A percentile compares a stretch with the other conserved stretches of the same genome.
Evolutionary conservation across 768 basidiomycete genomes (phyloP).

Genomic region (Boletus eberwhitei): DNA sequence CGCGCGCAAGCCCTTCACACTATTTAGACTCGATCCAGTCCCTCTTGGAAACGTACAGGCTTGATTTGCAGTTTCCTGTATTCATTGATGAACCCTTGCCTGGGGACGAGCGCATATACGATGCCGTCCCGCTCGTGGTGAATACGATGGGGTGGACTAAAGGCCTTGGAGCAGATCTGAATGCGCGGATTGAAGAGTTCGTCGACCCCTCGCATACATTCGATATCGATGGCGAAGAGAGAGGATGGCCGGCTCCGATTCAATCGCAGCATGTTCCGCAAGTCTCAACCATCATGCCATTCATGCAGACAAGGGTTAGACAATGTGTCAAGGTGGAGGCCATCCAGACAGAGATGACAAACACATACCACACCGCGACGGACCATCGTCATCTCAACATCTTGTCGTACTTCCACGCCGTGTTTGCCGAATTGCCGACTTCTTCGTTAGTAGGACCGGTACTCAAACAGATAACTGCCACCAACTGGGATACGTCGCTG

Average conservation of each 20-base stretch:
- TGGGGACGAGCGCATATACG: slow-evolving; percentile 42
- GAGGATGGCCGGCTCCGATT: slow-evolving; percentile 16
- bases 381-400: slow-evolving; percentile 70
- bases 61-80: slow-evolving; percentile 59
- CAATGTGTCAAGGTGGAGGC: slow-evolving; percentile 34
- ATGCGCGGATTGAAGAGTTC: slow-evolving; percentile 62
- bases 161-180: slow-evolving; percentile 84
- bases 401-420: slow-evolving; percentile 75
- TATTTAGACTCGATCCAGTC: slow-evolving; percentile 71
- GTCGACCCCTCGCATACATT: slow-evolving; percentile 46
- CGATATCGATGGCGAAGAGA: slow-evolving; percentile 24
- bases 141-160: slow-evolving; percentile 99
- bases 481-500: slow-evolving; percentile 60
- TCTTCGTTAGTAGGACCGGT: slow-evolving; percentile 15
- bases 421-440: slow-evolving; percentile 32
- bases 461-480: slow-evolving; percentile 37
- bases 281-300: background rate
- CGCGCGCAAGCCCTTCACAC: slow-evolving; percentile 68
- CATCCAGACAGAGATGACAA: slow-evolving; percentile 37
- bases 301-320: background rate
- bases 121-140: slow-evolving; percentile 77
- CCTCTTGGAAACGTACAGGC: slow-evolving; percentile 61
- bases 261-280: slow-evolving; percentile 7
- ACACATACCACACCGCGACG: slow-evolving; percentile 38
- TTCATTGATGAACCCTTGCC: slow-evolving; percentile 27